A percentile compares a stretch with the other conserved stretches of the same genome.
phyloP scores from a whole-genome alignment of 2,329 filamentous ascomycete species.

The Microthyrium microscopicum region DNA sequence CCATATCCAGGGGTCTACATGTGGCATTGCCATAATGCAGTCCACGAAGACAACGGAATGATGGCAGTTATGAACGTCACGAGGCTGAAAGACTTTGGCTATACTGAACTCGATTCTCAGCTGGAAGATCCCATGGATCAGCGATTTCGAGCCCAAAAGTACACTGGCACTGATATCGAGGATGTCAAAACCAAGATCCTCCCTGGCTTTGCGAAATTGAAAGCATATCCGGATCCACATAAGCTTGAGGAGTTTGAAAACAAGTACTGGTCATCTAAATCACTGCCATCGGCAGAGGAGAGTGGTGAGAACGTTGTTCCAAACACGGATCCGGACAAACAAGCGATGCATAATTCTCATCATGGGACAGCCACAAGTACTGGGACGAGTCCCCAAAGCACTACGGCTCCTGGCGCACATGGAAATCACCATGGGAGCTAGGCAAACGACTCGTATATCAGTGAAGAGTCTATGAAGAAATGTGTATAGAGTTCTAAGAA shows the following conservation, averaged over 20 bases:
- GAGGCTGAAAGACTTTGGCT: slow-evolving; percentile 9
- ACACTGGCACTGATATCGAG: slow-evolving; percentile 4
- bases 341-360: too few species aligned
- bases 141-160: slow-evolving; percentile 1
- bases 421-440: too few species aligned
- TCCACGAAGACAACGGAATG: slow-evolving; percentile 19
- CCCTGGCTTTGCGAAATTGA: slow-evolving; percentile 4
- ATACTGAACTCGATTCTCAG: slow-evolving; percentile 8
- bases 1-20: slow-evolving; percentile 6
- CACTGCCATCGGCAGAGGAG: background rate
- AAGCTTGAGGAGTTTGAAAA: slow-evolving; percentile 1
- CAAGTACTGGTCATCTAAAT: slow-evolving; percentile 1
- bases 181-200: slow-evolving; percentile 1
- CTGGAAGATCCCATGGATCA: slow-evolving; percentile 6
- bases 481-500: too few species aligned
- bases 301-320: too few species aligned
- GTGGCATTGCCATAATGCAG: slow-evolving; percentile 16
- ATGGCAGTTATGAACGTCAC: slow-evolving; percentile 16
- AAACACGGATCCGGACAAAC: too few species aligned
- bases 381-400: too few species aligned
- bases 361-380: too few species aligned
- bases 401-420: too few species aligned
- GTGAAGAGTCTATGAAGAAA: too few species aligned
- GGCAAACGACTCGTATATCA: too few species aligned
- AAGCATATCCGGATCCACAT: slow-evolving; percentile 4